Conservation (phyloP, 2,329 filamentous ascomycete species). For the Sphaerulina populicola region DNA sequence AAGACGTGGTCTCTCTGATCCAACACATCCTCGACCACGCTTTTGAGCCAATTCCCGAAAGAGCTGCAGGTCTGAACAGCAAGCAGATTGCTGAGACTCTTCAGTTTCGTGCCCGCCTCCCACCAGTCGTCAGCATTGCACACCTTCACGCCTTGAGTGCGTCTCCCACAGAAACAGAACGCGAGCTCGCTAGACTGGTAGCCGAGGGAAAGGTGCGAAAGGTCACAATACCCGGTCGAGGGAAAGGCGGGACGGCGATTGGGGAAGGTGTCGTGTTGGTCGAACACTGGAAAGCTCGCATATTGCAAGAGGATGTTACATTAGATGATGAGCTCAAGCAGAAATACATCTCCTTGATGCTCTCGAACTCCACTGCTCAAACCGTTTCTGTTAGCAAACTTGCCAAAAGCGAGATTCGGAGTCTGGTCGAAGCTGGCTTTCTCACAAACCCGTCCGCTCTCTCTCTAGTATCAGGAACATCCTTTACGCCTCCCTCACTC, state of each 20-base stretch:
- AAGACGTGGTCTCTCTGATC: conserved; percentile 47
- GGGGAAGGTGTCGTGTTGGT: conserved; percentile 58
- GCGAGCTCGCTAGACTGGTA: conserved; percentile 57
- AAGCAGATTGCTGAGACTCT: conserved; percentile 56
- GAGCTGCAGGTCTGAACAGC: conserved; percentile 54
- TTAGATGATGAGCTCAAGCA: conserved; percentile 38
- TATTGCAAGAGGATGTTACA: conserved; percentile 19
- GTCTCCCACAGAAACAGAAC: conserved; percentile 57
- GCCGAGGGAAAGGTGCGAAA: conserved; percentile 51
- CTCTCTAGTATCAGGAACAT: conserved; percentile 33
- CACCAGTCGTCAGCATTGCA: conserved; percentile 56
- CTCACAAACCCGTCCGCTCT: conserved; percentile 47
- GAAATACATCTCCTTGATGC: conserved; percentile 48
- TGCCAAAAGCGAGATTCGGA: conserved; percentile 43
- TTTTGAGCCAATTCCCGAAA: conserved; percentile 56
- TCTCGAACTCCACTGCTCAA: conserved; percentile 43
- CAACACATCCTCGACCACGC: conserved; percentile 53
- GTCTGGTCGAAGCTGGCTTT: conserved; percentile 59
- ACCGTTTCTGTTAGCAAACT: conserved; percentile 39
- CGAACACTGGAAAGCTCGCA: conserved; percentile 45
- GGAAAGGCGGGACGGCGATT: conserved; percentile 48
- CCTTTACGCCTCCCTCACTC: conserved; percentile 37
- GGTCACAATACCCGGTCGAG: conserved; percentile 55
- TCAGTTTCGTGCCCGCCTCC: conserved; percentile 51
- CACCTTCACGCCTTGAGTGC: conserved; percentile 58